Evolutionary conservation across 1,284 basidiomycete species (phyloP), one percentile per base, ranked within the genome.

Genomic region (Pholiota adiposa): DNA sequence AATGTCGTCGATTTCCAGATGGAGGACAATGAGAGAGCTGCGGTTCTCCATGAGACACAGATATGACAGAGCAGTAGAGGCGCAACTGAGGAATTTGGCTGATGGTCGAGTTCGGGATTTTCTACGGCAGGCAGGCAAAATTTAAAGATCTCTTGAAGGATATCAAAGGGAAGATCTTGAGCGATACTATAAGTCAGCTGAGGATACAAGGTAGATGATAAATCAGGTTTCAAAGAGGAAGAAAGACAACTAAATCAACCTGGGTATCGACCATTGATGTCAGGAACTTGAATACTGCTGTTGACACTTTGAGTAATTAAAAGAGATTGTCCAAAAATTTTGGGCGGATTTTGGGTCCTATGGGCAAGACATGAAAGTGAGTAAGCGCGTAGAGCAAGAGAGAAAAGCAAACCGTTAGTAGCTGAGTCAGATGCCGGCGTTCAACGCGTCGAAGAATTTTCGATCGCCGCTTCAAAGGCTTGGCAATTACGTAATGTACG

Each of bases 41-140:
- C 51, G 19, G 16, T 49, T 12, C 51, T 53, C 59, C 59, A 61
- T 12, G 31, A 34, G 16, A 8, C 38, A 27, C 59, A 61, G 43
- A 61, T 50, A 33, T 54, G 50, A 12, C 54, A 54, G n/a, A 61
- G 23, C n/a, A 57, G 29, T 9, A 61, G 29, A n/a, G 56, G 56
- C 4, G 50, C 23, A 25, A 25, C 12, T 2, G 16, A 11, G 6
- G 50, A 9, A 27, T 52, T 33, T 2, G 51, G 56, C 31, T 33
- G 56, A 4, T n/a, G 27, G 18, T 46, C 23, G 23, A 23, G 4
- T 46, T 23, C 12, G 23, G 18, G 31, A 7, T 54, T 19, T 11
- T 44, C 54, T 3, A 27, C 12, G 11, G 18, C 18, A 27, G 51
- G 34, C 2, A 60, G 19, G 7, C 41, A 60, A 16, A 31, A 33